Percentiles rank a stretch among this genome's conserved stretches.
These are phyloP conservation scores for Corynascus novoguineensis DNA, from an alignment of 495 filamentous ascomycete species.

Conservation along the genomic window DNA sequence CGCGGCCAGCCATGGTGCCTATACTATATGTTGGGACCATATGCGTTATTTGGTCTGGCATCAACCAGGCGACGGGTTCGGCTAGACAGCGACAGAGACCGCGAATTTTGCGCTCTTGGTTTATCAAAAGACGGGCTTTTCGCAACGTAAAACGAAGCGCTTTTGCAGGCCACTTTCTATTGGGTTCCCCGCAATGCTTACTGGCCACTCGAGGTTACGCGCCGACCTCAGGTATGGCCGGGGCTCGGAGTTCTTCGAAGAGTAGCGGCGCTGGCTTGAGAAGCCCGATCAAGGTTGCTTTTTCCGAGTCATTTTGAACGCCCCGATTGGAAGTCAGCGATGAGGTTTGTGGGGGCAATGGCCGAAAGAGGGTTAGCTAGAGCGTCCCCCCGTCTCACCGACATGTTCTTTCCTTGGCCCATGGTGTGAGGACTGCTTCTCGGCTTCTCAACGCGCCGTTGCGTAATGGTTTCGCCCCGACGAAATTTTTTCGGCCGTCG, in stretches of 20 bases:
- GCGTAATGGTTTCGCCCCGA: too few species aligned
- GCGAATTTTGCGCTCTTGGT: not conserved
- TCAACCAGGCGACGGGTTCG: not conserved
- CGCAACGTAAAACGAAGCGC: not conserved
- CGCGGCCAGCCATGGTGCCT: constrained; percentile 16
- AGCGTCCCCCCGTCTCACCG: not conserved
- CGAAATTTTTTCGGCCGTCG: too few species aligned
- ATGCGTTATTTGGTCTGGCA: not conserved
- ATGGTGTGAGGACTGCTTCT: not conserved
- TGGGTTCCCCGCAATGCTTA: too few species aligned
- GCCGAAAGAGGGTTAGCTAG: not conserved
- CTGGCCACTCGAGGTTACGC: too few species aligned
- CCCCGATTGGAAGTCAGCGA: not conserved
- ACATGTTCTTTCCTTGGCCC: not conserved
- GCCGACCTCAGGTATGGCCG: too few species aligned
- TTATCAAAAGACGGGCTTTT: not conserved
- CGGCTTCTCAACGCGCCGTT: too few species aligned
- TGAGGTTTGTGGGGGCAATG: not conserved
- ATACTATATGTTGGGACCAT: constrained; percentile 10
- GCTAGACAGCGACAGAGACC: not conserved
- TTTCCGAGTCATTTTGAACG: not conserved
- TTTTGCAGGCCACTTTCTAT: too few species aligned
- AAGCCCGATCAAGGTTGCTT: not conserved
- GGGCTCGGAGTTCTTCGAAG: not conserved
- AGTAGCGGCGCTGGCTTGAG: not conserved